Evolutionary conservation across 1,139 yeast species (phyloP).

Genomic region (Candida glucosophila): DNA sequence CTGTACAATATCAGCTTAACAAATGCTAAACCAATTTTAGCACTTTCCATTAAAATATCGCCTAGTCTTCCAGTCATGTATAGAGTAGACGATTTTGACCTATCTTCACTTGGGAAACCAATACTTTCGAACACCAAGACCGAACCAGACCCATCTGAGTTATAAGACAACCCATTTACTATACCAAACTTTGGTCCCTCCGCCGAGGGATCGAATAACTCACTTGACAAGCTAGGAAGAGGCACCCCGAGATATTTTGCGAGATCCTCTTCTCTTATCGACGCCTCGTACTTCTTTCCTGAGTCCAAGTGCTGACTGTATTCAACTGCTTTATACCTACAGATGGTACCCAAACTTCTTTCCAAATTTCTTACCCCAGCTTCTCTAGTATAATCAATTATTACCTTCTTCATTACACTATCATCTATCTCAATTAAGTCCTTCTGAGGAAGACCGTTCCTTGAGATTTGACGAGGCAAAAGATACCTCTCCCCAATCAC

Average conservation of each 20-base stretch:
- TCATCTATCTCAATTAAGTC: conserved; percentile 32
- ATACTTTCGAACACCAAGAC: conserved; percentile 75
- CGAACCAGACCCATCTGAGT: conserved; percentile 84
- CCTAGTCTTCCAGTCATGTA: conserved; percentile 80
- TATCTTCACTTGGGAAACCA: conserved; percentile 42
- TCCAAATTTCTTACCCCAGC: conserved; percentile 83
- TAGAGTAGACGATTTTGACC: conserved; percentile 29
- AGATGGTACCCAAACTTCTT: conserved; percentile 61
- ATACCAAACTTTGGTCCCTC: conserved; percentile 48
- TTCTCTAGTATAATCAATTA: conserved; percentile 71
- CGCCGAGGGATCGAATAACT: conserved; percentile 20
- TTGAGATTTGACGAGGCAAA: conserved; percentile 67
- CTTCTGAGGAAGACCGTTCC: conserved; percentile 56
- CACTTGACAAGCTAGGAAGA: conserved; percentile 20
- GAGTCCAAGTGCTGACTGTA: conserved; percentile 36
- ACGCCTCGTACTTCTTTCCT: conserved; percentile 19
- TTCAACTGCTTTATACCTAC: conserved; percentile 80
- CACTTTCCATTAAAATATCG: conserved; percentile 74
- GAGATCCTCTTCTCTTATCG: conserved; percentile 35
- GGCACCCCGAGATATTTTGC: conserved; percentile 50
- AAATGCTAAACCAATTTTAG: conserved; percentile 69
- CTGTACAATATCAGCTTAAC: conserved; percentile 51
- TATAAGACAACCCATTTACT: conserved; percentile 87
- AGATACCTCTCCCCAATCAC: conserved; percentile 65
- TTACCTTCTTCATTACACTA: conserved; percentile 51